Evolutionary conservation across 1,139 yeast genomes (phyloP).

Genomic region (Pichia cactophila): DNA sequence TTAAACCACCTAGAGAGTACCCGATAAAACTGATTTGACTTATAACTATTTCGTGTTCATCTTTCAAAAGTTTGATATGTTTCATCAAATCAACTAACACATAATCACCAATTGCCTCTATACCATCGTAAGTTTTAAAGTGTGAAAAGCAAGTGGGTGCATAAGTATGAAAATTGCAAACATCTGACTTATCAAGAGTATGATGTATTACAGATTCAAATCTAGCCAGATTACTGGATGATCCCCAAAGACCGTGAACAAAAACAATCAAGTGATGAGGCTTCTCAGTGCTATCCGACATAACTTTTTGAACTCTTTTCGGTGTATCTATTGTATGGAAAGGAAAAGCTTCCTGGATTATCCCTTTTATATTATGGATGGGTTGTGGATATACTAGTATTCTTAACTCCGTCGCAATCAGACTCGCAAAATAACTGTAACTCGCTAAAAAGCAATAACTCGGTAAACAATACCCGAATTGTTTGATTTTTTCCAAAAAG

Average conservation of each 20-base stretch:
- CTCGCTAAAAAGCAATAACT: not conserved
- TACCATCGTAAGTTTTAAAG: constrained; percentile 79
- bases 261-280: constrained; percentile 60
- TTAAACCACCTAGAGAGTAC: constrained; percentile 78
- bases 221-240: constrained; percentile 62
- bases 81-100: constrained; percentile 55
- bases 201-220: constrained; percentile 46
- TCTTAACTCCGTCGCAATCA: not conserved
- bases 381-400: too few species aligned
- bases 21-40: constrained; percentile 66
- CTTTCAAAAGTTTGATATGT: constrained; percentile 45
- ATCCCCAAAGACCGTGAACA: constrained; percentile 89
- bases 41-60: constrained; percentile 32
- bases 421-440: not conserved
- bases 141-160: constrained; percentile 66
- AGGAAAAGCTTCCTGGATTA: not conserved
- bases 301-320: too few species aligned
- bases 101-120: constrained; percentile 61
- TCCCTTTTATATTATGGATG: not conserved
- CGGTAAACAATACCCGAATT: not conserved
- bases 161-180: constrained; percentile 45
- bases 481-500: not conserved
- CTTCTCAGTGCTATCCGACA: not conserved
- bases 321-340: not conserved
- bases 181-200: constrained; percentile 29